Evolutionary conservation across 2,329 filamentous ascomycete genomes (phyloP).

Genomic region (Cercospora zeae-maydis): DNA sequence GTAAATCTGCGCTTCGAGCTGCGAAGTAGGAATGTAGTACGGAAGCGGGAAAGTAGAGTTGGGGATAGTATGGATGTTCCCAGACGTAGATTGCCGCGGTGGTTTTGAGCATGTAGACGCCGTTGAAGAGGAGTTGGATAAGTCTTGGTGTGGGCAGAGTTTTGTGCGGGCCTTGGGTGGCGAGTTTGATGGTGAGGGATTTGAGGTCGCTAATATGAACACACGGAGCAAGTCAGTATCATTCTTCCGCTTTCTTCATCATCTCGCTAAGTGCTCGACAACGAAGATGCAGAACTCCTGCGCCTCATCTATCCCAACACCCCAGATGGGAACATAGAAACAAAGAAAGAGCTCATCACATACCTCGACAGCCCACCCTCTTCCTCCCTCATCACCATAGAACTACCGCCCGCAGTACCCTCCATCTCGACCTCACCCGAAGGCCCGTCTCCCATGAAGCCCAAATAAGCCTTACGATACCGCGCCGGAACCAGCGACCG

Average conservation of each 20-base stretch:
- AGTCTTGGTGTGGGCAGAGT: constrained; percentile 33
- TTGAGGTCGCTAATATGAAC: constrained; percentile 33
- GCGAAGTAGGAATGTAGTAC: constrained; percentile 18
- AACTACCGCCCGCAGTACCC: too few relatives aligned
- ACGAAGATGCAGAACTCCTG: neutral
- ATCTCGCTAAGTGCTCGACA: too few relatives aligned
- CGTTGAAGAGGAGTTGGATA: constrained; percentile 35
- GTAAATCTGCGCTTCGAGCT: constrained; percentile 11
- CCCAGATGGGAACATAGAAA: too few relatives aligned
- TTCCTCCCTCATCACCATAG: too few relatives aligned
- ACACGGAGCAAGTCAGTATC: too few relatives aligned
- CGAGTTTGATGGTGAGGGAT: constrained; percentile 42
- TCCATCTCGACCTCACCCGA: too few relatives aligned
- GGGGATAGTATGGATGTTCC: constrained; percentile 46
- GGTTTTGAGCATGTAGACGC: constrained; percentile 36
- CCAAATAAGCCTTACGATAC: neutral
- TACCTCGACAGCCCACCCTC: too few relatives aligned
- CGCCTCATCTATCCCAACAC: too few relatives aligned
- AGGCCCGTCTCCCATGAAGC: neutral
- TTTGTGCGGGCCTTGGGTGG: constrained; percentile 39
- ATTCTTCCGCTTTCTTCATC: too few relatives aligned
- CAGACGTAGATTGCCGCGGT: constrained; percentile 37
- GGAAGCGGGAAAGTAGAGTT: constrained; percentile 37
- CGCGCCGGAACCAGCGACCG: constrained; percentile 4
- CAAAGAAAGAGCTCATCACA: too few relatives aligned